Base-by-base conservation (phyloP, 768 basidiomycete species). In the Neoboletus magnificus region DNA sequence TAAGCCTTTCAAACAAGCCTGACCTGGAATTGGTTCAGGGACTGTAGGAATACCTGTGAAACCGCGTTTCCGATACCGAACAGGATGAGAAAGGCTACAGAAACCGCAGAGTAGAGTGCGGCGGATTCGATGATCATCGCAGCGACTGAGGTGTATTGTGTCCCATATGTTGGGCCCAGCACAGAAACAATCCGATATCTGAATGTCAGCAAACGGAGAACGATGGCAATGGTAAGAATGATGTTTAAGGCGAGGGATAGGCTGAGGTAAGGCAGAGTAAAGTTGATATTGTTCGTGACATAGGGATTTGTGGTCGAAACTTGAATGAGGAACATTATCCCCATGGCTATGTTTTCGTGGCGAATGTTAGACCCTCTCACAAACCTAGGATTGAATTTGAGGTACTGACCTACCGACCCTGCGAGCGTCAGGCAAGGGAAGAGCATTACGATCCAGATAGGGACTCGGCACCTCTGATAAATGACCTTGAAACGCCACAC, bases 61-160 rank as follows among this genome's bases (percentile, higher is more conserved):
- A 70, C 45, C 0, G 63, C 42, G 15, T 56, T 66, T 13, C 57
- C 46, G 9, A 55, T 10, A 5, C 58, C 60, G 45, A 66, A 75
- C 16, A 64, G 44, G 16, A 70, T 52, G 22, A 77, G 44, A 50
- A 76, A 73, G 0, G 72, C 29, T 9, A 76, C 12, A 0, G 65
- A 64, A 16, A 65, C 46, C 6, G 58, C 16, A 5, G 70, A 62
- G 44, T 73, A 74, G 3, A 72, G 42, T 3, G 68, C 60, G 2
- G 71, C 72, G 0, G 71, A 72, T 58, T 76, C 75, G 45, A 77
- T 46, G 30, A 73, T 37, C 61, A 77, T 74, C 5, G 74, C 62
- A 10, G 65, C 66, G 12, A 74, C 50, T 3, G 65, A 69, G 5
- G 70, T 65, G 48, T 76, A 76, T 16, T 64, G 61, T 9, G 39